Evolutionary conservation across 768 basidiomycete genomes (phyloP), one percentile per base, ranked within the genome.

Genomic region (Kwoniella mangroviensis): DNA sequence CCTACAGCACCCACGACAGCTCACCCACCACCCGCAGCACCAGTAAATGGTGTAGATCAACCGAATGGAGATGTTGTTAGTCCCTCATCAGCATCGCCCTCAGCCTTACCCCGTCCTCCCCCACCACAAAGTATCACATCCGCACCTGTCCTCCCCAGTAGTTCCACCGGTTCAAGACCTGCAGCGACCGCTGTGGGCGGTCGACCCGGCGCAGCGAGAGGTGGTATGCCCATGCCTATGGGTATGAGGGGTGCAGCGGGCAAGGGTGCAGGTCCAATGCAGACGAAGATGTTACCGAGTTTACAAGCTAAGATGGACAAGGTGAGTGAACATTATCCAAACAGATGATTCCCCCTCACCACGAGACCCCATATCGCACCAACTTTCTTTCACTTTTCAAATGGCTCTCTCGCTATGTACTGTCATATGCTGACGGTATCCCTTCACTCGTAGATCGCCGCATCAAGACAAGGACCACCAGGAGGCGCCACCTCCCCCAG

Each of bases 251-350:
- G 72, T 26, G 57, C 61, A n/a, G 69, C 60, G 26, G 69, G 73
- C 19, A 53, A 63, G 49, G 63, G 62, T 34, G 61, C 71, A 49
- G 28, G 56, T 24, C 63, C 67, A n/a, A 68, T 72, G 75, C 75
- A 68, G 53, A 73, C 58, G 56, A 75, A 75, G 57, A 92, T 98
- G 71, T 95, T 95, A 0, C 92, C 94, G 0, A 87, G 89, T 56
- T 87, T 98, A 55, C 94, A 94, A 81, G 93, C 92, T 71, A 97
- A 94, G 86, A 92, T 98, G 91, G 92, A 91, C 52, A 92, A 91
- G 34, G 93, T 95, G 81, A 75, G 88, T 86, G 1, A 56, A 19
- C 21, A 24, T 4, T 52, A 3, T 10, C 0, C 26, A 24, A 17
- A 12, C 13, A 68, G 15, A 53, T n/a, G 28, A n/a, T 57, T n/a